Evolutionary conservation across 371 early-diverging fungal genomes (phyloP).

Genomic region (Antonospora locustae): DNA sequence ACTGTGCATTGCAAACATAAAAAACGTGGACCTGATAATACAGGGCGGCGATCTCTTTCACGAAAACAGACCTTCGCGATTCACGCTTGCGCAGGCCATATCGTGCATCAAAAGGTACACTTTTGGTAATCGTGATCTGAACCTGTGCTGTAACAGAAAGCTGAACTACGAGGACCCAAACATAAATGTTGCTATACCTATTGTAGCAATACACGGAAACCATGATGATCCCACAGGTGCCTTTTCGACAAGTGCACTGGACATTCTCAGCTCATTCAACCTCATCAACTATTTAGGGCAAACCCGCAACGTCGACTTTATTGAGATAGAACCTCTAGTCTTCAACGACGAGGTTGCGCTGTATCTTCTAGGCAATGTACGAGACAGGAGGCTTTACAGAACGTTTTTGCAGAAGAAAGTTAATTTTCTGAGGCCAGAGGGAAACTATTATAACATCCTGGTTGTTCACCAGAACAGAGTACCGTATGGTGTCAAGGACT

Average conservation of each 20-base stretch:
- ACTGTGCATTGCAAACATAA: slow-evolving; percentile 61
- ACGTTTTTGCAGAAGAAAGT: slow-evolving; percentile 66
- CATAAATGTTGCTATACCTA: slow-evolving; percentile 68
- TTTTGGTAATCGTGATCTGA: slow-evolving; percentile 63
- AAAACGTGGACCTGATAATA: slow-evolving; percentile 69
- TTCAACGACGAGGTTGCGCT: slow-evolving; percentile 70
- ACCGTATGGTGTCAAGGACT: slow-evolving; percentile 64
- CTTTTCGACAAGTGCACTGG: slow-evolving; percentile 62
- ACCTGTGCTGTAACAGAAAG: slow-evolving; percentile 57
- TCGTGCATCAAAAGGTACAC: slow-evolving; percentile 65
- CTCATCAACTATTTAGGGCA: slow-evolving; percentile 87
- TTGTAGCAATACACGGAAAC: slow-evolving; percentile 93
- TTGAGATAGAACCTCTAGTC: slow-evolving; percentile 64
- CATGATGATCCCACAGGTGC: slow-evolving; percentile 91
- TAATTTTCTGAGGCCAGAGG: slow-evolving; percentile 61
- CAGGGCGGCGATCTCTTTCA: slow-evolving; percentile 97
- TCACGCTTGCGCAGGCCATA: slow-evolving; percentile 63
- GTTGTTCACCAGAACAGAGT: slow-evolving; percentile 76
- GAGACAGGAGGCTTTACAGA: slow-evolving; percentile 76
- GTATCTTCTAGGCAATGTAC: slow-evolving; percentile 80
- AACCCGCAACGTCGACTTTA: slow-evolving; percentile 60
- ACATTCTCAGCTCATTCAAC: slow-evolving; percentile 66
- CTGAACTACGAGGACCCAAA: slow-evolving; percentile 77
- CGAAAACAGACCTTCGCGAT: slow-evolving; percentile 78
- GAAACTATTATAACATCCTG: slow-evolving; percentile 63